Evolutionary conservation across 192 early-diverging fungal genomes (phyloP).

Genomic region (Ambispora gerdemannii): DNA sequence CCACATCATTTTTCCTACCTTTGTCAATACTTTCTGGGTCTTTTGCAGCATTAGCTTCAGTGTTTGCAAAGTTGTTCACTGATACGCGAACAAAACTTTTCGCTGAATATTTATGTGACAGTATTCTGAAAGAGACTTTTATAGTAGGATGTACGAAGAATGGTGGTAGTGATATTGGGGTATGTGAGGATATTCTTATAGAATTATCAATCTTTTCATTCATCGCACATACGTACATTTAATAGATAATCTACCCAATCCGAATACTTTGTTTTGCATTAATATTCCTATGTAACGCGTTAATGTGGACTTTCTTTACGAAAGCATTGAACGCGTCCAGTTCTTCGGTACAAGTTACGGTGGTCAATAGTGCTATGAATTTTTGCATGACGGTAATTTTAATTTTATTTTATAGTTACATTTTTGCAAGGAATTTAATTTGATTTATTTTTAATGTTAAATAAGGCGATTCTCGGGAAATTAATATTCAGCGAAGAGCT

Average conservation of each 20-base stretch:
- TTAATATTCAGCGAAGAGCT: conserved; percentile 73
- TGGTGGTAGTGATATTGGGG: not conserved
- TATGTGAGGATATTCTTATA: not conserved
- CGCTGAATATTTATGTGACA: conserved; percentile 32
- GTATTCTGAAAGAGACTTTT: conserved; percentile 13
- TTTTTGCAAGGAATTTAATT: not conserved
- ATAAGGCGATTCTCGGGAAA: conserved; percentile 71
- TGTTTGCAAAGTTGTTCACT: conserved; percentile 77
- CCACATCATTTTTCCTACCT: too few relatives aligned
- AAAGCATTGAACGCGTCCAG: conserved; percentile 72
- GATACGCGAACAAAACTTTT: conserved; percentile 49
- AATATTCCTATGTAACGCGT: conserved; percentile 68
- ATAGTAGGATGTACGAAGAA: not conserved
- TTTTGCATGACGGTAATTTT: conserved; percentile 61
- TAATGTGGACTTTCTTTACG: conserved; percentile 89
- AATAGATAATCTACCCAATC: conserved; percentile 39
- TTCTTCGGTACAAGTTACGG: conserved; percentile 73
- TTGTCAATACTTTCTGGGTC: conserved; percentile 60
- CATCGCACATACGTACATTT: not conserved
- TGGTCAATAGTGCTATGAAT: conserved; percentile 76
- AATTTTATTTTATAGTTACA: not conserved
- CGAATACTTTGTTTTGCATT: conserved; percentile 53
- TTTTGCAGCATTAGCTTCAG: conserved; percentile 73
- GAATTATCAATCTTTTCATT: not conserved
- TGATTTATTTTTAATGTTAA: not conserved